Base-by-base conservation (phyloP, 805 yeast genomes). In the Danielia reshetovae region DNA sequence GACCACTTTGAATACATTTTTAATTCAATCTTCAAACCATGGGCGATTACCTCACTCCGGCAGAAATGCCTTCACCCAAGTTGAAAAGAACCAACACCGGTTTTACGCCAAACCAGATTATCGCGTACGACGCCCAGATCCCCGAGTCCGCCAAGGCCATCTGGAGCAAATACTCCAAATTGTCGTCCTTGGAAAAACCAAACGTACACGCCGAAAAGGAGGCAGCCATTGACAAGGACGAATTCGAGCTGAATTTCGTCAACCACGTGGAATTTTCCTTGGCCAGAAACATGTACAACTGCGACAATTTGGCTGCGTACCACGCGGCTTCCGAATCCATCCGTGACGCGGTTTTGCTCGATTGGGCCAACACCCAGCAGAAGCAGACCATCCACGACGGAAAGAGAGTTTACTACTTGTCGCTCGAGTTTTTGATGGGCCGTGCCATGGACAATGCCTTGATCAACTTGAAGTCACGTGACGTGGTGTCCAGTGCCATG, bases 291-390 rank as follows among this genome's bases (percentile, higher is more conserved):
- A 67, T 88, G 68, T 86, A 84, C 73, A 89, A 89, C 54, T 86
- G 96, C 65, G 97, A 89, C 59, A 81, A 81, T 39, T 68, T 88
- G 54, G 96, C 95, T 26, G 96, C 96, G 16, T 88, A 89, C 57
- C 94, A 85, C 56, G 95, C 96, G 0, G 77, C 94, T 25, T 81
- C 95, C 4, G 71, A 70, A 52, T 70, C 93, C 16, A 72, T 88
- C 39, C 70, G 95, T 44, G 96, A 89, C 59, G 79, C 81, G 34
- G 66, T 88, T 53, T 72, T 86, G 47, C 71, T 86, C 30, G 86
- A 85, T 50, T 88, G 96, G 97, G 88, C 89, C 57, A 79, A 81
- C 59, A 88, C 97, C 25, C 96, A 88, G 63, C 96, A 88, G 62
- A 72, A 77, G 52, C 93, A 85, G 60, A 87, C 96, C 11, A 60